Base-by-base conservation (phyloP, 2,329 filamentous ascomycete genomes). In the Didymella arachidicola region DNA sequence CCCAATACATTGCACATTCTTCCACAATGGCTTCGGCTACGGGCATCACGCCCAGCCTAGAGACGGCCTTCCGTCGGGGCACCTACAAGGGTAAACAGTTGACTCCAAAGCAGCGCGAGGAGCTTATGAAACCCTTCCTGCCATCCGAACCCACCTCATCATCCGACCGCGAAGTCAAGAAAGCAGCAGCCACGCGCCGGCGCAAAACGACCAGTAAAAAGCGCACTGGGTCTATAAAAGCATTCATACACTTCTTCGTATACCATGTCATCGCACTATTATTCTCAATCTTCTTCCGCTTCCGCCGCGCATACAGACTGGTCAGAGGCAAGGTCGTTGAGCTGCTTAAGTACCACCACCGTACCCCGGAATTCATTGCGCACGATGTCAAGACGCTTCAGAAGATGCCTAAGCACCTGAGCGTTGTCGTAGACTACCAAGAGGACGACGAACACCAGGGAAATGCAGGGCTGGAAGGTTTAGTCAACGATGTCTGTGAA, bases 281-380 rank as follows among this genome's bases (percentile, higher is more conserved):
- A 66, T 98, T 97, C 79, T 94, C 92, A 7, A 81, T 98, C 64
- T 96, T 95, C 76, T 89, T 97, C 66, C 90, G 93, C 62, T 79
- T 92, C 58, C 88, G 93, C 57, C 88, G 92, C 73, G 86, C 87
- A 54, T 95, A 92, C 79, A 89, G 94, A 75, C 86, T 89, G 8
- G 84, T 96, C 48, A 82, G 87, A 66, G 90, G 95, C 75, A 88
- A 91, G 59, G 81, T 94, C 63, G 86, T 92, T 52, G 91, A 92
- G 10, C 85, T 98, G 61, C 83, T 96, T 53, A 93, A 94, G 77
- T 95, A 99, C 80, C 96, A 99, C 79, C 95, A 99, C 78, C 91
- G 92, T 51, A 96, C 94, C 0, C 95, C 95, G 7, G 92, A 96
- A 74, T 87, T 97, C 73, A 97, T 99, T 67, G 88, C 89, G 71